Evolutionary conservation across 495 filamentous ascomycete species (phyloP).

Genomic region (Tuber umbilicatum): DNA sequence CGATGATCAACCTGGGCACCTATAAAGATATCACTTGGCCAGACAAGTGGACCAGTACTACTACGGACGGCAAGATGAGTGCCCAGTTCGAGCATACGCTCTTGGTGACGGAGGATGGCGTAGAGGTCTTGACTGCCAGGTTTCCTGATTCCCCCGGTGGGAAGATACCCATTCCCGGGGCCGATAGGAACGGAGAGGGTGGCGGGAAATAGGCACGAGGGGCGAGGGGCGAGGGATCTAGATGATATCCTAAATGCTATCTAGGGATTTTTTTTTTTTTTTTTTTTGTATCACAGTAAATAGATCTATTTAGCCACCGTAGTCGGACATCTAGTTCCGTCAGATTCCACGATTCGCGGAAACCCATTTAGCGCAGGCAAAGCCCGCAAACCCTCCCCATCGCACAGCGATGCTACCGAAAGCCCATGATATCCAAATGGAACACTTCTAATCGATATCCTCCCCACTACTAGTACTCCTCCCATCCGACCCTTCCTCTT

Average conservation of each 20-base stretch:
- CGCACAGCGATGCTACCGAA: not conserved
- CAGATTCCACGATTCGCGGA: not conserved
- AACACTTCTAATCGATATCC: constrained; percentile 10
- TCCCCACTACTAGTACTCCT: not conserved
- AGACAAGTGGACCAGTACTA: constrained; percentile 84
- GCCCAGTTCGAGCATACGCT: constrained; percentile 93
- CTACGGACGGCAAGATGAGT: constrained; percentile 70
- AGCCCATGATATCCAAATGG: too few species aligned
- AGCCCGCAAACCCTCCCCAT: constrained; percentile 1
- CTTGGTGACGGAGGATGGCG: constrained; percentile 85
- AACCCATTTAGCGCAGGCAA: constrained; percentile 8
- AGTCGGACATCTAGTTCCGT: constrained; percentile 1
- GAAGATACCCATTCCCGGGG: constrained; percentile 59
- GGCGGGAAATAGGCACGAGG: not conserved
- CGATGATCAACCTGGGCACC: constrained; percentile 79
- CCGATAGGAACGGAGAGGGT: constrained; percentile 5
- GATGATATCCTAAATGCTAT: constrained; percentile 5
- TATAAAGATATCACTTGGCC: constrained; percentile 81
- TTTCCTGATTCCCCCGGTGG: constrained; percentile 77
- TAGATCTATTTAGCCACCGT: constrained; percentile 11
- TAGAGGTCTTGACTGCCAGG: constrained; percentile 87
- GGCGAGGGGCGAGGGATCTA: not conserved
- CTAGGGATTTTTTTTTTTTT: not conserved
- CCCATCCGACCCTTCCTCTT: not conserved
- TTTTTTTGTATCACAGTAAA: not conserved